Evolutionary conservation across 2,329 filamentous ascomycete genomes (phyloP).

Genomic region (Sphaerulina musiva): DNA sequence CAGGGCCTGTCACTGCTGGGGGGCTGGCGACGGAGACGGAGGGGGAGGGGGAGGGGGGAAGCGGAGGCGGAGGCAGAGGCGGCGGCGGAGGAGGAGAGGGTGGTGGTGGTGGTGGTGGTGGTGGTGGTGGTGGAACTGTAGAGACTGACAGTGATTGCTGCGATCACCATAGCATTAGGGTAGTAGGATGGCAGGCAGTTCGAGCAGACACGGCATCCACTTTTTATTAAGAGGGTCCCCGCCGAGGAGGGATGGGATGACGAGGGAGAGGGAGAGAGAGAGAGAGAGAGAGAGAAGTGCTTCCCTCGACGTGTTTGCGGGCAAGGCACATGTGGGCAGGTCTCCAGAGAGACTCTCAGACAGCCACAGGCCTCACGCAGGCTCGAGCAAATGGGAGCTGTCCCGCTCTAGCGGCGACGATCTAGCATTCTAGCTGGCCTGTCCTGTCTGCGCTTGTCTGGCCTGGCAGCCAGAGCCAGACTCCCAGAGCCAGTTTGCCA

Average conservation of each 20-base stretch:
- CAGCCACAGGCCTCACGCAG: conserved; percentile 8
- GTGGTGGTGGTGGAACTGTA: not conserved
- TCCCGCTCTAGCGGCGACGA: conserved; percentile 3
- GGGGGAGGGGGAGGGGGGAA: not conserved
- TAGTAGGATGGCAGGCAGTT: too few relatives aligned
- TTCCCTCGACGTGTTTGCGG: conserved; percentile 2
- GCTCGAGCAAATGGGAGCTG: conserved; percentile 13
- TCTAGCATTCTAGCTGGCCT: not conserved
- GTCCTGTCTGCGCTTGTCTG: too few relatives aligned
- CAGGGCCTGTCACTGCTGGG: not conserved
- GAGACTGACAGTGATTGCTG: not conserved
- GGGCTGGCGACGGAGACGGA: not conserved
- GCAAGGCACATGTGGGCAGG: too few relatives aligned
- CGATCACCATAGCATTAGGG: too few relatives aligned
- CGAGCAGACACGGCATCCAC: not conserved
- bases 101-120: not conserved
- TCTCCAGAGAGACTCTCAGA: not conserved
- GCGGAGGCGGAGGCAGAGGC: not conserved
- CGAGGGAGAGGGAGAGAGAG: too few relatives aligned
- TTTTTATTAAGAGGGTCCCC: not conserved
- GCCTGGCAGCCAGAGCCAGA: not conserved
- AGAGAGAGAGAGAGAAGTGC: not conserved
- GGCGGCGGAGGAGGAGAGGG: not conserved
- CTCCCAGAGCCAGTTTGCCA: not conserved
- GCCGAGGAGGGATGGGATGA: too few relatives aligned